Evolutionary conservation across 2,329 filamentous ascomycete genomes (phyloP).

Genomic region (Scedosporium dehoogii): DNA sequence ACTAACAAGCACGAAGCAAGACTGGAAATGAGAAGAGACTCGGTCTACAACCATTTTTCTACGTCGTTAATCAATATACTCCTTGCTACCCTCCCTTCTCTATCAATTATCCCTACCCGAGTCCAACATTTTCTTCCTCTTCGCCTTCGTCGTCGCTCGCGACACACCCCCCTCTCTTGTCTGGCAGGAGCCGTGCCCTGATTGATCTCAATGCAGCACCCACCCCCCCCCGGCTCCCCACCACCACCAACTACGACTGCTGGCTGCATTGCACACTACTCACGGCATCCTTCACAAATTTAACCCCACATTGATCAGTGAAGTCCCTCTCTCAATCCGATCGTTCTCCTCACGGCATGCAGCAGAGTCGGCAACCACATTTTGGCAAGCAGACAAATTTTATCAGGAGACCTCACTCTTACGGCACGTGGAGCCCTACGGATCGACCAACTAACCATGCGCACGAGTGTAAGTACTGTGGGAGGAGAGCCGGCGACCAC

Average conservation of each 20-base stretch:
- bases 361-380: not conserved
- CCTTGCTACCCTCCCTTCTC: not conserved
- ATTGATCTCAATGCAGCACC: not conserved
- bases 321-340: not conserved
- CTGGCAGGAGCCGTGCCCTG: not conserved
- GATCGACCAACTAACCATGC: constrained; percentile 4
- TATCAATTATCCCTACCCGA: not conserved
- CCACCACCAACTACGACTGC: not conserved
- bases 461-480: not conserved
- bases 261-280: not conserved
- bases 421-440: not conserved
- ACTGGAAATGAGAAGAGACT: not conserved
- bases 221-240: not conserved
- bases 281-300: not conserved
- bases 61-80: not conserved
- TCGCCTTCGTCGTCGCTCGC: not conserved
- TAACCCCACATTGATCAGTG: constrained; percentile 1
- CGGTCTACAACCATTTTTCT: not conserved
- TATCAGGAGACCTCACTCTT: not conserved
- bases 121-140: not conserved
- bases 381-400: not conserved
- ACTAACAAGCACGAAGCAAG: too few relatives aligned
- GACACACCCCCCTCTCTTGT: not conserved
- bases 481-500: not conserved
- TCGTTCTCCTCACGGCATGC: not conserved